A percentile compares a stretch with the other conserved stretches of the same genome.
Evolutionary conservation across 2,329 filamentous ascomycete genomes (phyloP).

Genomic region (Xylariales sp.): DNA sequence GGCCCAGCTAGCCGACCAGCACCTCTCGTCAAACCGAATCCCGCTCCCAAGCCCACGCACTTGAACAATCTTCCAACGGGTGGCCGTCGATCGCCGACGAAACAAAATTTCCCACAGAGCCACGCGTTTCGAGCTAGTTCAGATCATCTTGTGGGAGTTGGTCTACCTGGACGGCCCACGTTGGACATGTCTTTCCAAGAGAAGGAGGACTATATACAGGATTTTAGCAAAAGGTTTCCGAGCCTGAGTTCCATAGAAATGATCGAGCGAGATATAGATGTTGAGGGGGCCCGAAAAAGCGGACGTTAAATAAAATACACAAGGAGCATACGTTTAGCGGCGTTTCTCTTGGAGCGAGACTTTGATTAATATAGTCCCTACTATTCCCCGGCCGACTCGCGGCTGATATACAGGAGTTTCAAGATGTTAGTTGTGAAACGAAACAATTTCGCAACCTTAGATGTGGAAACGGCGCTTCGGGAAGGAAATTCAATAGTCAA

Average conservation of each 20-base stretch:
- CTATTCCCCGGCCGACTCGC: not conserved
- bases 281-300: slow-evolving; percentile 49
- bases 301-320: slow-evolving; percentile 34
- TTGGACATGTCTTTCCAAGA: slow-evolving; percentile 68
- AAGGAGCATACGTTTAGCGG: slow-evolving; percentile 25
- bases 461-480: slow-evolving; percentile 35
- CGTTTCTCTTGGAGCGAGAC: slow-evolving; percentile 15
- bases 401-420: slow-evolving; percentile 20
- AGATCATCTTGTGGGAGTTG: slow-evolving; percentile 58
- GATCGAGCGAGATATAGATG: slow-evolving; percentile 75
- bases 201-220: slow-evolving; percentile 72
- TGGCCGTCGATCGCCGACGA: slow-evolving; percentile 60
- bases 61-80: slow-evolving; percentile 66
- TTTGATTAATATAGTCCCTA: slow-evolving; percentile 26
- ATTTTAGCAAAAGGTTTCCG: slow-evolving; percentile 89
- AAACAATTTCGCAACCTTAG: slow-evolving; percentile 20
- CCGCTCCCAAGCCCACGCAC: slow-evolving; percentile 71
- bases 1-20: slow-evolving; percentile 45
- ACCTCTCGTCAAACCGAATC: slow-evolving; percentile 59
- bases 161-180: slow-evolving; percentile 61
- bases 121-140: slow-evolving; percentile 45
- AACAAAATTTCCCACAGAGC: slow-evolving; percentile 48
- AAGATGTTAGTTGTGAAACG: slow-evolving; percentile 22
- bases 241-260: slow-evolving; percentile 87
- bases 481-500: slow-evolving; percentile 36